Base-by-base conservation (phyloP, 768 basidiomycete genomes). In the Mycena metata region DNA sequence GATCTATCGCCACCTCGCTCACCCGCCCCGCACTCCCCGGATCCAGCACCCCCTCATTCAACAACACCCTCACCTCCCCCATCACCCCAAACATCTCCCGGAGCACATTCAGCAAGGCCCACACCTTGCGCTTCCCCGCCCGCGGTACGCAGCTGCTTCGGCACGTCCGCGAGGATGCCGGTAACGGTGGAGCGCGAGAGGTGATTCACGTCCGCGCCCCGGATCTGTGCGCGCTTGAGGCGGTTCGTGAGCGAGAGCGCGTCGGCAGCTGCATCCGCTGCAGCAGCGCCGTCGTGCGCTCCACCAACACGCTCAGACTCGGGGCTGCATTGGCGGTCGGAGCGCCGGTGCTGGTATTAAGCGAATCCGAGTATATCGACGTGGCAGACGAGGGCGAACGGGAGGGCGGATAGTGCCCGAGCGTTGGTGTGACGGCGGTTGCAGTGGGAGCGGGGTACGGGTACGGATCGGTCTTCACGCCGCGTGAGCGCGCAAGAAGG, bases 21-120 rank as follows among this genome's bases (percentile, higher is more conserved):
- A 99, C 81, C 74, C 86, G 89, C 2, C 78, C 71, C 6, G 96
- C 96, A 42, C 90, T 83, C 1, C 86, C 79, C 19, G 98, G 98
- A 64, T 99, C 96, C 24, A 99, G 86, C 52, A 96, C 91, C 49
- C 98, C 84, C 63, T 96, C 92, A 76, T 99, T 99, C 69, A 99
- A 81, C 43, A 91, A 87, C 39, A 90, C 88, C 58, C 96, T 90
- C 74, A 98, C 82, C 70, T 91, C 86, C 2, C 94, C 92, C 76
- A 97, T 84, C 76, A 97, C 95, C 46, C 83, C 83, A 70, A 99
- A 94, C 24, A 91, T 79, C 69, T 99, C 96, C 76, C 89, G 92
- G 78, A 97, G 85, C 47, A 98, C 79, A 75, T 91, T 95, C 82
- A 98, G 89, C 58, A 99, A 79, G 10, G 85, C 80, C 13, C 93